Base-by-base conservation (phyloP, 345 rosid genomes). In the Brassica nigra region DNA sequence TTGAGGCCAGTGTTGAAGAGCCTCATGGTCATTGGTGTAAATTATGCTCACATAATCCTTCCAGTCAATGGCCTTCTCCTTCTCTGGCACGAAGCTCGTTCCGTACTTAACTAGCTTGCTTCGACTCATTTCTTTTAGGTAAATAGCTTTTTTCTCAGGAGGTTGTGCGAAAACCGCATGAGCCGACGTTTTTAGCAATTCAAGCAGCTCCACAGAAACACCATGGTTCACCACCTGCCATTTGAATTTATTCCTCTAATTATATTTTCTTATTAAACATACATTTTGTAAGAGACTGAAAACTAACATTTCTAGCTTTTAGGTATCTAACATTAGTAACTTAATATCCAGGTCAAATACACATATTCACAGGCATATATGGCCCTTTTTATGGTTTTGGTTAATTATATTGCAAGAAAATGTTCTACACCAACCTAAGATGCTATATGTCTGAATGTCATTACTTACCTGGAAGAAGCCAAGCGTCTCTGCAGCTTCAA, bases 61-160 rank as follows among this genome's bases (percentile, higher is more conserved):
- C 92, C 90, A 89, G 76, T 89, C 92, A 76, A 89, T 75, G 4
- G 89, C 89, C 71, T 79, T 82, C 83, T 89, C 89, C 69, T 87
- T 87, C 62, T 85, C 88, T 0, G 92, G 90, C 65, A 78, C 85
- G 59, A 89, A 87, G 73, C 92, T 89, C 0, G 92, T 86, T 6
- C 87, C 85, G 33, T 85, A 87, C 76, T 79, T 89, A 28, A 89
- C 90, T 66, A 81, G 62, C 12, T 83, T 86, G 78, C 77, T 87
- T 14, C 89, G 88, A 39, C 88, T 87, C 70, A 30, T 78, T 34
- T 80, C 89, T 69, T 83, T 76, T 16, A 76, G 72, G 44, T 87
- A 87, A 28, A 79, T 57, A 1, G 88, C 86, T 75, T 84, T 89
- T 57, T 78, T 79, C 62, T 88, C 89, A 0, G 86, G 62, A 5